Evolutionary conservation across 306 rosid genomes (phyloP).

Genomic region (Ormosia emarginata): DNA sequence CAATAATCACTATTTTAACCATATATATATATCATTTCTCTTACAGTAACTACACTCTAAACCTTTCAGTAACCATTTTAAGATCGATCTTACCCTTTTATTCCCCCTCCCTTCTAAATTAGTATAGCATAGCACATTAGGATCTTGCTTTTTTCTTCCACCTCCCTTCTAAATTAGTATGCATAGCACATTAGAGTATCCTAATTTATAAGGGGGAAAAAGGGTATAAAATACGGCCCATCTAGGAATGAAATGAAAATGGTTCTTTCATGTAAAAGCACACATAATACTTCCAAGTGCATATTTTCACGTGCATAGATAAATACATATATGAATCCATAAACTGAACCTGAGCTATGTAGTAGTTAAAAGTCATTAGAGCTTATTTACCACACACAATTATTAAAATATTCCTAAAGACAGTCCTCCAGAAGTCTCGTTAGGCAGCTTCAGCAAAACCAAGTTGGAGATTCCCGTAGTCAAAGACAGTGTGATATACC

Average conservation of each 20-base stretch:
- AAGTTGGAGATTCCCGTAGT: conserved; percentile 58
- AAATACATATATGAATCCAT: neutral
- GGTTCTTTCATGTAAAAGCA: neutral
- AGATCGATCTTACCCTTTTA: neutral
- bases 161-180: too few species aligned
- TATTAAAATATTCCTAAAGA: neutral
- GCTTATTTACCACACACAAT: conserved; percentile 17
- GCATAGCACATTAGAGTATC: too few species aligned
- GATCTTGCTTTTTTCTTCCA: neutral
- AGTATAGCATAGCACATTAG: too few species aligned
- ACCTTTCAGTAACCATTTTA: neutral
- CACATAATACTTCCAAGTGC: neutral
- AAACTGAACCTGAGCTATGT: neutral
- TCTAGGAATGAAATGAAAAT: neutral
- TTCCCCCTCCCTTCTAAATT: too few species aligned
- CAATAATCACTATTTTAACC: too few species aligned
- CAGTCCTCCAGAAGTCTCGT: neutral
- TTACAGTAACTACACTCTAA: too few species aligned
- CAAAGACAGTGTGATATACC: conserved; percentile 77
- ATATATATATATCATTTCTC: too few species aligned
- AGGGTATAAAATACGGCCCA: neutral
- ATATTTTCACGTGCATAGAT: neutral
- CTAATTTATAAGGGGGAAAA: neutral
- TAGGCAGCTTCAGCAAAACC: conserved; percentile 75
- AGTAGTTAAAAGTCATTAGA: neutral